Evolutionary conservation across 495 filamentous ascomycete species (phyloP).

Genomic region (Trichoderma erinaceum): DNA sequence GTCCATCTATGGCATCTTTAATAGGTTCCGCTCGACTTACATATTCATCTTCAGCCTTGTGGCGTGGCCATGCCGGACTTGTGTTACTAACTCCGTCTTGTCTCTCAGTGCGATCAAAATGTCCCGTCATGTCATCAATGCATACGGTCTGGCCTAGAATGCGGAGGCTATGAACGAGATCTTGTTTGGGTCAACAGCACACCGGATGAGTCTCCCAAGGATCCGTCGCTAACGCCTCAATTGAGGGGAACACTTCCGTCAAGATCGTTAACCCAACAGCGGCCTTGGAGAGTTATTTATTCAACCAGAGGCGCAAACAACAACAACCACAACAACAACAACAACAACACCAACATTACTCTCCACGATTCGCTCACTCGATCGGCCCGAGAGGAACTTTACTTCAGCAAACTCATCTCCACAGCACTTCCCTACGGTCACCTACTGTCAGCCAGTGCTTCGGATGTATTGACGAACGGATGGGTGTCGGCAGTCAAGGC

Average conservation of each 20-base stretch:
- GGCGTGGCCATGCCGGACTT: background rate
- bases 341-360: background rate
- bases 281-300: background rate
- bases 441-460: background rate
- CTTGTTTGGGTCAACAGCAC: constrained; percentile 13
- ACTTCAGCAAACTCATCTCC: background rate
- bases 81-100: background rate
- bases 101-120: background rate
- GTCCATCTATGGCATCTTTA: background rate
- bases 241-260: background rate
- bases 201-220: background rate
- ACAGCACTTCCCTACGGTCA: constrained; percentile 1
- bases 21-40: background rate
- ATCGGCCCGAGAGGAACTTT: background rate
- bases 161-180: constrained; percentile 6
- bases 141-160: background rate
- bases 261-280: background rate
- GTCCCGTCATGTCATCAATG: constrained; percentile 1
- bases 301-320: background rate
- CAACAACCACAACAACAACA: background rate
- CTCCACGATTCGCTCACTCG: constrained; percentile 12
- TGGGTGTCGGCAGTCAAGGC: background rate
- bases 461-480: background rate
- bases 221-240: background rate
- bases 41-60: background rate